Evolutionary conservation across 176 grass and related monocot species (phyloP), one percentile per base, ranked within the genome.

Genomic region (Hordeum marinum): DNA sequence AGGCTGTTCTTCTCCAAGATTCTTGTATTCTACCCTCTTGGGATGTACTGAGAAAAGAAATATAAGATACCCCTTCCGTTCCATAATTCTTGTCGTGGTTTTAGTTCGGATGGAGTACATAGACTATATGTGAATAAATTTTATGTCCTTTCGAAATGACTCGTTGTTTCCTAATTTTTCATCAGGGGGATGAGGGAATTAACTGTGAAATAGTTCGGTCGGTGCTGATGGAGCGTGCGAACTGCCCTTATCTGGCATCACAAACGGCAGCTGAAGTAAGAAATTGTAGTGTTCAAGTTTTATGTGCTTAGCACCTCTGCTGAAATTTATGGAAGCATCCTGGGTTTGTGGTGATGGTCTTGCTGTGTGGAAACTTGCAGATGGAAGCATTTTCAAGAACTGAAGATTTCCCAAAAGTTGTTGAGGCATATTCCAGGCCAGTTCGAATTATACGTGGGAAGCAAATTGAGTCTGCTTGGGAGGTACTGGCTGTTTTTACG

Each of bases 371-470:
- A 58, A 18, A 52, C 24, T 52, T 91, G 77, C 72, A 98, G 95
- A 93, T 98, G 95, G 90, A 94, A 73, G 87, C 72, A 35, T 95
- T 95, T 79, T 93, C 89, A 63, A 91, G 82, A 91, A 87, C 83
- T 24, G 85, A 93, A 34, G 76, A 39, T 21, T 98, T 95, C 54
- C 45, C 87, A 50, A 98, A 98, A 95, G 75, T 98, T 74, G 83
- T 98, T 36, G 92, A 94, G 91, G 95, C 80, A 2, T 98, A 98
- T 84, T 91, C 92, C 25, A 90, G 95, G 82, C 95, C 95, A 37
- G 85, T 89, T 45, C 76, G 95, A 90, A 98, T 95, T 77, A 95
- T 95, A 80, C 89, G 92, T 75, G 92, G 92, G 68, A 98, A 98
- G 79, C 83, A 88, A 50, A 41, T 95, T 31, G 42, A 72, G 67